These are phyloP conservation scores for Chrysanthemum seticuspe DNA, from an alignment of 129 eudicot genomes.

Conservation along the genomic window DNA sequence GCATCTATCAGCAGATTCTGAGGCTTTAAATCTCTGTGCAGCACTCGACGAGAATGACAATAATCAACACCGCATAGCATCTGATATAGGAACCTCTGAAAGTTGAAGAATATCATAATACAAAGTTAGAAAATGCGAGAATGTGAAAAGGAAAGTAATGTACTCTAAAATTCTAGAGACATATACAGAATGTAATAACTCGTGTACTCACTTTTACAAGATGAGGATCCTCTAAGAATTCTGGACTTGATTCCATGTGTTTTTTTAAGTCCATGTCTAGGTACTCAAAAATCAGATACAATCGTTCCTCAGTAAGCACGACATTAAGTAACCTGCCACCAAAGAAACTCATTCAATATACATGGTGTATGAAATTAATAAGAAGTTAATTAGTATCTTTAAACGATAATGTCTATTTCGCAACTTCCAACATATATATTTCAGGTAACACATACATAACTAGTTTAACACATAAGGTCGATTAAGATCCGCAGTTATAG, in stretches of 20 bases:
- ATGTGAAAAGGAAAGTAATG: neutral
- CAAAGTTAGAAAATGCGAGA: neutral
- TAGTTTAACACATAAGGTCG: no score
- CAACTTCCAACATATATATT: no score
- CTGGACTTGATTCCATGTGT: conserved; percentile 86
- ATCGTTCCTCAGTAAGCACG: conserved; percentile 69
- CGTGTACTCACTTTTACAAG: conserved; percentile 62
- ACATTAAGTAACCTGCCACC: conserved; percentile 86
- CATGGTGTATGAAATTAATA: neutral
- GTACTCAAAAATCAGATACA: conserved; percentile 91
- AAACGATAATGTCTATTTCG: no score
- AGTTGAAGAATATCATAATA: neutral
- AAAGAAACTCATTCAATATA: conserved; percentile 9
- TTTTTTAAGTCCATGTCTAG: conserved; percentile 86
- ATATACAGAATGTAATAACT: no score
- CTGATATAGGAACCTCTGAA: conserved; percentile 86
- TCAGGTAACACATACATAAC: no score
- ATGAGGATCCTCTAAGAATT: conserved; percentile 68
- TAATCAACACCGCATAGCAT: conserved; percentile 89
- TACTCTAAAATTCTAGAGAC: no score
- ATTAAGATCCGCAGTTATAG: no score
- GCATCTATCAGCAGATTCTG: conserved; percentile 89
- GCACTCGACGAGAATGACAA: conserved; percentile 90
- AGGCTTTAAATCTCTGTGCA: conserved; percentile 93
- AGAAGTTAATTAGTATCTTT: no score